Base-by-base conservation (phyloP, 2,329 filamentous ascomycete species). In the Aspergillus jensenii region DNA sequence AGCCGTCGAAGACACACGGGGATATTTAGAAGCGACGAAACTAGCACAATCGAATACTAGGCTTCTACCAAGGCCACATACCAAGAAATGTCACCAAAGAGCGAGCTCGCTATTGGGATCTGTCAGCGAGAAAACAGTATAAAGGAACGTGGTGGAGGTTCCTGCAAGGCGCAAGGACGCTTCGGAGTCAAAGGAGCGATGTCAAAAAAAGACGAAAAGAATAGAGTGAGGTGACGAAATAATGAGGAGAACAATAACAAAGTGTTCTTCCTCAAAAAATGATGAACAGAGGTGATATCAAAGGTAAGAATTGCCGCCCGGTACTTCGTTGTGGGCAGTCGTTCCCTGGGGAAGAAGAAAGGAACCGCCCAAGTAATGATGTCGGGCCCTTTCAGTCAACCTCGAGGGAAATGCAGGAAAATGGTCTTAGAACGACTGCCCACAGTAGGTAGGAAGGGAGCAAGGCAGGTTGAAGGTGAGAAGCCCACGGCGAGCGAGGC, bases 271-370 rank as follows among this genome's bases (percentile, higher is more conserved):
- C 47, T 47, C 27, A 25, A 35, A 15, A 31, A 37, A 7, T 49
- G 27, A 31, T 4, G 9, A 31, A 31, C 35, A 37, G 56, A 56
- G 56, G 52, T 45, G 52, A 52, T 63, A 59, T 52, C 47, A 52
- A 43, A 44, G 57, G 54, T 53, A 60, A 52, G 56, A 54, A 64
- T 55, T 62, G 60, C 64, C 62, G 64, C 62, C 59, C 59, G 59
- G 47, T 54, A 58, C 56, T 59, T 55, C 27, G 27, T 62, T 65
- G 65, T 66, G 69, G 67, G 69, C 70, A 68, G 70, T 70, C 68
- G 73, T 74, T 76, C 73, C 74, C 74, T 74, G 66, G 73, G 73
- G 74, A 74, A 68, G 70, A 71, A 65, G 58, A 64, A 64, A 59
- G 57, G 52, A 62, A 57, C 55, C 49, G 49, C 31, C 39, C 27